These are phyloP conservation scores for Panaeolus cyanescens DNA, from an alignment of 768 basidiomycete genomes.

Conservation along the genomic window DNA sequence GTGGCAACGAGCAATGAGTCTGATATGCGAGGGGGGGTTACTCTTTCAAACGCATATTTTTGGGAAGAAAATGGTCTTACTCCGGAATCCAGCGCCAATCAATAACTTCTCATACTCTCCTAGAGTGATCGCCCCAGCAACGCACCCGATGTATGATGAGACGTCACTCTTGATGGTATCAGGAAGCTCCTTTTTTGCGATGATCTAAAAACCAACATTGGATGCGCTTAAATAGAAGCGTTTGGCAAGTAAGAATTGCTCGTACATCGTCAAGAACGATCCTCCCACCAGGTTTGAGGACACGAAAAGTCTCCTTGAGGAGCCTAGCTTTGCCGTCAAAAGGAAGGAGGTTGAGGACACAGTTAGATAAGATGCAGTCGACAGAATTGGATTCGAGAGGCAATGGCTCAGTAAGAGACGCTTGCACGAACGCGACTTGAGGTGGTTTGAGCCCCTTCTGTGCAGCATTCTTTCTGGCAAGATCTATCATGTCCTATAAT, in stretches of 20 bases:
- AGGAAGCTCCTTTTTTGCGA: constrained; percentile 47
- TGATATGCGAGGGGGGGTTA: constrained; percentile 14
- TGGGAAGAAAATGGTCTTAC: constrained; percentile 18
- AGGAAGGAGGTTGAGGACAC: constrained; percentile 55
- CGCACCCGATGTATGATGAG: constrained; percentile 43
- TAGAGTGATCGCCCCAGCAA: constrained; percentile 44
- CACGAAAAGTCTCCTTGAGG: constrained; percentile 47
- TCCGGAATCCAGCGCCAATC: constrained; percentile 40
- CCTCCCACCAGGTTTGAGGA: constrained; percentile 61
- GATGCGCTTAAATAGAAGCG: neutral
- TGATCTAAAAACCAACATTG: constrained; percentile 33
- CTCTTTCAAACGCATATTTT: neutral
- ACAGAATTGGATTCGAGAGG: constrained; percentile 50
- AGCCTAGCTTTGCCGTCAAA: constrained; percentile 38
- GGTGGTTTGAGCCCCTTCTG: constrained; percentile 44
- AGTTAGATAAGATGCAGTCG: constrained; percentile 61
- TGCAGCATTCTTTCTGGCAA: constrained; percentile 47
- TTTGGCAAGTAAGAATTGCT: neutral
- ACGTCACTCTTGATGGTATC: constrained; percentile 42
- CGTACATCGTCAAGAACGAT: constrained; percentile 53
- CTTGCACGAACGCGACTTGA: constrained; percentile 49
- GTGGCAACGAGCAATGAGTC: constrained; percentile 43
- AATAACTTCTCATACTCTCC: constrained; percentile 41
- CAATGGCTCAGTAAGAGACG: constrained; percentile 40
- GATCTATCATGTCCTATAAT: constrained; percentile 58